Evolutionary conservation across 1,284 basidiomycete species (phyloP), one percentile per base, ranked within the genome.

Genomic region (Cryptococcus sp.): DNA sequence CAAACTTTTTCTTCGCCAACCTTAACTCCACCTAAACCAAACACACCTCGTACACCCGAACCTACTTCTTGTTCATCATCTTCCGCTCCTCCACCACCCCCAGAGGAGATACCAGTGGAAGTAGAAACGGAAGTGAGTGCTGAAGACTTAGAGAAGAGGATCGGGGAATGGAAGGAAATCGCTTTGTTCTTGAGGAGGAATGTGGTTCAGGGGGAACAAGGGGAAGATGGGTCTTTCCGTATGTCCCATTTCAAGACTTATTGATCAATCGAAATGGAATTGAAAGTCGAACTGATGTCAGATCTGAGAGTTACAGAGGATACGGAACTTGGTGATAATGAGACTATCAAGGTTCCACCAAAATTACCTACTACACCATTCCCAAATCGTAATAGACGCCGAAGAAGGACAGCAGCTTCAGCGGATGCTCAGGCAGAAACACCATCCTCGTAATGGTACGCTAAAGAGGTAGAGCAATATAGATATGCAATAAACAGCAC

Each of bases 261-360:
- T 40, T 18, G 4, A 7, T 23, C 4, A 3, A 48, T 11, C n/a
- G n/a, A n/a, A n/a, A n/a, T n/a, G n/a, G 32, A 9, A 9, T 34
- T 34, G 32, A 34, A 9, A 16, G 16, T 16, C 32, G 32, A 34
- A 16, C 39, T 41, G 18, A 41, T 41, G 14, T 41, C 60, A 76
- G 74, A 63, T 51, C 65, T 75, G 11, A 63, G 72, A 36, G 64
- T 76, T 2, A 73, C 69, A 2, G 39, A 56, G 36, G 62, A 76
- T 50, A 75, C 72, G 2, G 73, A 75, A 49, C 55, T 74, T 16
- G 72, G 72, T 11, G 67, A 72, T 56, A 76, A 75, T 55, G 57
- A 55, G 4, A 56, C 60, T 11, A 65, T 72, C 55, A 60, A 60
- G 53, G 48, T 52, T 25, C 65, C 70, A 19, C 56, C 64, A 5